phyloP scores from a whole-genome alignment of 2,329 filamentous ascomycete species.

The Penicillium psychrosexuale region DNA sequence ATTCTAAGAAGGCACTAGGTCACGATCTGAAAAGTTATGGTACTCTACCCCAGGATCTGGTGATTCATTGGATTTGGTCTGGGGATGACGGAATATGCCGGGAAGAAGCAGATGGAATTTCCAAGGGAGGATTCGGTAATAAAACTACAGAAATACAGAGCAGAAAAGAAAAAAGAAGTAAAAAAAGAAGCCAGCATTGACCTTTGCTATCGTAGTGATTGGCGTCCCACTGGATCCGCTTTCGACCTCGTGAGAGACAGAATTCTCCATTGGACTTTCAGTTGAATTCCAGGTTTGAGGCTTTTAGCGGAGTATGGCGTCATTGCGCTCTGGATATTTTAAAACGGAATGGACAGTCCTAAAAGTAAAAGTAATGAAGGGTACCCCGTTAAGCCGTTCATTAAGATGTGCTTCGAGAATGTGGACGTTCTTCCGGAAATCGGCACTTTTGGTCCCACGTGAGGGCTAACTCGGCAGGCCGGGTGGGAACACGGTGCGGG shows the following conservation, averaged over 20 bases:
- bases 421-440: neutral
- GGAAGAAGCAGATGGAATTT: neutral
- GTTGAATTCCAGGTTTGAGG: neutral
- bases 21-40: too few relatives aligned
- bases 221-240: neutral
- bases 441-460: conserved; percentile 6
- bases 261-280: neutral
- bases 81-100: neutral
- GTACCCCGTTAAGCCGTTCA: neutral
- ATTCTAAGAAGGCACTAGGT: neutral
- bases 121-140: neutral
- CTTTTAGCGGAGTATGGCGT: neutral
- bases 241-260: neutral
- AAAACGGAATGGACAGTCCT: neutral
- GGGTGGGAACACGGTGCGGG: neutral
- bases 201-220: neutral
- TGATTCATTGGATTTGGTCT: neutral
- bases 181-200: neutral
- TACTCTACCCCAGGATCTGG: neutral
- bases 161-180: too few relatives aligned
- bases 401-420: neutral
- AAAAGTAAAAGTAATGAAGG: neutral
- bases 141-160: too few relatives aligned
- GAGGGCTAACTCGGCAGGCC: conserved; percentile 3
- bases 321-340: neutral